phyloP scores from a whole-genome alignment of 2,329 filamentous ascomycete species.

The Tolypocladium ovalisporum region DNA sequence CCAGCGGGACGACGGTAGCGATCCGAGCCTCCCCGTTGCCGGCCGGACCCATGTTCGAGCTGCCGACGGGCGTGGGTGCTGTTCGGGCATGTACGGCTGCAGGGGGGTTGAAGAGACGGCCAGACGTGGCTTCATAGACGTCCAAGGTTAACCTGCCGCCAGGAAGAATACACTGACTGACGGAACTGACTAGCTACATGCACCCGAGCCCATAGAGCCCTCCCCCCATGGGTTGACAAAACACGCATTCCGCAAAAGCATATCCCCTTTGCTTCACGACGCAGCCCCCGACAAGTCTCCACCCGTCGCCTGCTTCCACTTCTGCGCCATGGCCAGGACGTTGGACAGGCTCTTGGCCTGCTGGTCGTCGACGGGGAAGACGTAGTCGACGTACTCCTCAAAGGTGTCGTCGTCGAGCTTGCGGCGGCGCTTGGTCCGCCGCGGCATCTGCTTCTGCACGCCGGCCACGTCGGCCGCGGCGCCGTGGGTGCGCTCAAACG shows the following conservation, averaged over 20 bases:
- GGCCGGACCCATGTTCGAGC: too few species aligned
- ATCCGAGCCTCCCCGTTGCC: background rate
- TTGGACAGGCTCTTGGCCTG: constrained; percentile 74
- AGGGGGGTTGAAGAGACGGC: too few species aligned
- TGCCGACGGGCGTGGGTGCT: too few species aligned
- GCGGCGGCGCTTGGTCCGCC: constrained; percentile 83
- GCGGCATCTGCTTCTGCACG: constrained; percentile 88
- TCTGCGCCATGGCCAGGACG: constrained; percentile 73
- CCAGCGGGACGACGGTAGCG: background rate
- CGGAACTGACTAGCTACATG: too few species aligned
- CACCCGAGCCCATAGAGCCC: too few species aligned
- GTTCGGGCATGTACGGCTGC: too few species aligned
- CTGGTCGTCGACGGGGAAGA: constrained; percentile 92
- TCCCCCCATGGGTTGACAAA: too few species aligned
- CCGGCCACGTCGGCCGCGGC: constrained; percentile 62
- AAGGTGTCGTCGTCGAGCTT: constrained; percentile 86
- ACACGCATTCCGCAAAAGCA: too few species aligned
- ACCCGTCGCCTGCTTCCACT: constrained; percentile 62
- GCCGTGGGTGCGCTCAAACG: constrained; percentile 83
- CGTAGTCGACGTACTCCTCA: constrained; percentile 91
- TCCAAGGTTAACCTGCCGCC: too few species aligned
- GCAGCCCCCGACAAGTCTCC: constrained; percentile 15
- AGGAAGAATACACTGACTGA: too few species aligned
- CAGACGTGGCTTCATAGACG: too few species aligned
- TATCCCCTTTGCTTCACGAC: background rate